These are phyloP conservation scores for Hypholoma sublateritium DNA, from an alignment of 768 basidiomycete genomes.

Conservation along the genomic window DNA sequence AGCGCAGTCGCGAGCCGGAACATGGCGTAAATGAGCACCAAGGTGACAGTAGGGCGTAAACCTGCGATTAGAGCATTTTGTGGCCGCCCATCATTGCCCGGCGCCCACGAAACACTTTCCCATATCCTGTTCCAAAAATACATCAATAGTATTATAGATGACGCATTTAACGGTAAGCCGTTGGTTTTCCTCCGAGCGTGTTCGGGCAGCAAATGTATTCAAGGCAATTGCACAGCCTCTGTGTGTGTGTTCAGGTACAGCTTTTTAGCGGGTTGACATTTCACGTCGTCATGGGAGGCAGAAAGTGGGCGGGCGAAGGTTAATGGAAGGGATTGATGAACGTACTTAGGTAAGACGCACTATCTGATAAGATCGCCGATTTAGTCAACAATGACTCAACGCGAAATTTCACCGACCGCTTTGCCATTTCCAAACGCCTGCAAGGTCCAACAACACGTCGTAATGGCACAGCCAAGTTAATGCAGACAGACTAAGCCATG, in stretches of 20 bases:
- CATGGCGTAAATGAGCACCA: not conserved
- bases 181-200: too few species aligned
- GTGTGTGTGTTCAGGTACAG: too few species aligned
- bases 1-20: not conserved
- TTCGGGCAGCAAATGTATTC: too few species aligned
- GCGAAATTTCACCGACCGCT: not conserved
- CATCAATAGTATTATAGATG: too few species aligned
- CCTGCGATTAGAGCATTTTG: not conserved
- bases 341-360: not conserved
- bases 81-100: too few species aligned
- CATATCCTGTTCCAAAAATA: too few species aligned
- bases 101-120: too few species aligned
- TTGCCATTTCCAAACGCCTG: not conserved
- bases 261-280: too few species aligned
- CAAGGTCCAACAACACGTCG: not conserved
- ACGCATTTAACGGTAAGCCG: too few species aligned
- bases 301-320: not conserved
- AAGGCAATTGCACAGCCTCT: too few species aligned
- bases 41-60: not conserved
- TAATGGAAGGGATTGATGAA: not conserved
- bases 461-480: not conserved
- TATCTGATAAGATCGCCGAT: too few species aligned
- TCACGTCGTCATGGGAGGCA: too few species aligned
- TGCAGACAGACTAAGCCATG: not conserved
- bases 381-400: not conserved